Base-by-base conservation (phyloP, 2,329 filamentous ascomycete genomes). In the Calonectria pteridis region DNA sequence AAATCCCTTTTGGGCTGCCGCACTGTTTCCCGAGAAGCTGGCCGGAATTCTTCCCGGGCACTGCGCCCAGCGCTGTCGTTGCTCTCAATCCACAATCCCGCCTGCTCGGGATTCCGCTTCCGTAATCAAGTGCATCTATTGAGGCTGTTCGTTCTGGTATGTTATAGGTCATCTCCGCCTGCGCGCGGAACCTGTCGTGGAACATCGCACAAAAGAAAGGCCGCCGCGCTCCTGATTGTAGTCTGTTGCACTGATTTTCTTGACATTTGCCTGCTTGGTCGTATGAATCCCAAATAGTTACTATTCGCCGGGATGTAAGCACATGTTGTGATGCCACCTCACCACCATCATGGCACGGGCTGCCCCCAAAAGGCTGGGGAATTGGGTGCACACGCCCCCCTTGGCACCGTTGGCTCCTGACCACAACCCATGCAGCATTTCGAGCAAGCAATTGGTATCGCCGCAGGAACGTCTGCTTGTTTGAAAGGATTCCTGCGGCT, bases 331-430 rank as follows among this genome's bases (percentile, higher is more conserved):
- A 62, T 62, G 23, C 33, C 55, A 62, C 55, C 55, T 40, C 35
- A 62, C 55, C 55, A 62, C 40, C 40, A 53, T 20, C 18, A 46
- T 20, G 7, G 20, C 67, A 64, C 53, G 67, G 55, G 50, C 33
- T 64, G 20, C 43, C 55, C 28, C 67, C 67, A 40, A 63, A 64
- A 20, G n/a, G 29, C 55, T 58, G 67, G 67, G 67, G 46, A 70
- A 49, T 31, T 26, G 62, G 31, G 33, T 50, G 33, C 26, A 33
- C 58, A 70, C 58, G 14, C 46, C 26, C 67, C 58, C 67, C 49
- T 53, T 63, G 67, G 37, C 33, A 14, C 40, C 9, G 28, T 29
- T 46, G 29, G 26, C 49, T 63, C 58, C 58, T 20, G 46, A 43
- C 16, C 26, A 43, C 23, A 33, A 46, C n/a, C 46, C 46, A 51